Evolutionary conservation across 116 monocot genomes (phyloP).

Genomic region (Papilionanthe hybrid): DNA sequence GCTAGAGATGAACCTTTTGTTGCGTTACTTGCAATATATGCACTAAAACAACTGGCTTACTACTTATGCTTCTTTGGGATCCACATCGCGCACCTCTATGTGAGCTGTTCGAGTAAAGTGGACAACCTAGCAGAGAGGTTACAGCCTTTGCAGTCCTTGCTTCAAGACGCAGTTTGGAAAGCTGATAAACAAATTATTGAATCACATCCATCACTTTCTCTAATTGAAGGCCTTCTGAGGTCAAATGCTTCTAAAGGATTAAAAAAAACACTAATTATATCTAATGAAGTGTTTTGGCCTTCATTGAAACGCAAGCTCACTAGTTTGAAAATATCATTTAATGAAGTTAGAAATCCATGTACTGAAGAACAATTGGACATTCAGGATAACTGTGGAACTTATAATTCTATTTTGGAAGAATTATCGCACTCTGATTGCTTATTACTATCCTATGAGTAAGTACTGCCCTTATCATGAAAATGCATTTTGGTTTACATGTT

Average conservation of each 20-base stretch:
- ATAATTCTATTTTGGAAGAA: conserved; percentile 28
- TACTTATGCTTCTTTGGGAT: conserved; percentile 74
- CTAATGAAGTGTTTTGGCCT: conserved; percentile 60
- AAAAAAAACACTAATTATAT: conserved; percentile 47
- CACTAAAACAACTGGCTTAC: conserved; percentile 51
- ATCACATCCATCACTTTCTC: conserved; percentile 56
- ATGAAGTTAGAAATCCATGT: conserved; percentile 18
- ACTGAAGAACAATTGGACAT: conserved; percentile 13
- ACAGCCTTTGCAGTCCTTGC: conserved; percentile 34
- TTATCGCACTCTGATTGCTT: conserved; percentile 45
- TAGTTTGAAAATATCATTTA: conserved; percentile 34
- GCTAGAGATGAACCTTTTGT: conserved; percentile 24
- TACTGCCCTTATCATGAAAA: conserved; percentile 8
- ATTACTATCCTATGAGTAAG: conserved; percentile 66
- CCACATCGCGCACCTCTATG: conserved; percentile 53
- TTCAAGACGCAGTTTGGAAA: conserved; percentile 46
- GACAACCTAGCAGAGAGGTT: conserved; percentile 27
- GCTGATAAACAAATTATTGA: conserved; percentile 40
- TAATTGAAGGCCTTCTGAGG: conserved; percentile 53
- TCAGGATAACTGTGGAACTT: conserved; percentile 10
- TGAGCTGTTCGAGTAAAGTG: conserved; percentile 33
- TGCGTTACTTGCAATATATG: conserved; percentile 46
- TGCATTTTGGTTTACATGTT: background rate
- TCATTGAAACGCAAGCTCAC: conserved; percentile 50
- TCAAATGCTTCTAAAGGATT: conserved; percentile 20